Evolutionary conservation across 495 filamentous ascomycete genomes (phyloP).

Genomic region (Penicillium crystallinum): DNA sequence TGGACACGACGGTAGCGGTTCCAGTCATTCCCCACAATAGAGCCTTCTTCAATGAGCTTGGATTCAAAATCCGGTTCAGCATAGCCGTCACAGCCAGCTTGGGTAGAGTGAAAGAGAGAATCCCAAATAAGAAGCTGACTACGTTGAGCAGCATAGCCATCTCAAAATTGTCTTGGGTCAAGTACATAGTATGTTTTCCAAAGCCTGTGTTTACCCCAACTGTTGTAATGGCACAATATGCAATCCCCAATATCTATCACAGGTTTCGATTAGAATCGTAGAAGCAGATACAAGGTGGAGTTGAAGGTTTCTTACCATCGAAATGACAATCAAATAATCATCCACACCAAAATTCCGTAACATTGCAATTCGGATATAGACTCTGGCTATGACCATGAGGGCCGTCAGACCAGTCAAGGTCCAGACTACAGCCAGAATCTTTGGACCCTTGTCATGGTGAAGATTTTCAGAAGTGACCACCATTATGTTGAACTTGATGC

Average conservation of each 20-base stretch:
- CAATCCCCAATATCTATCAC: constrained; percentile 13
- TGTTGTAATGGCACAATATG: constrained; percentile 19
- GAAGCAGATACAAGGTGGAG: neutral
- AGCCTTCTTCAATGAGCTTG: constrained; percentile 13
- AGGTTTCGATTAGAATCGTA: neutral
- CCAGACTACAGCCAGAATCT: constrained; percentile 41
- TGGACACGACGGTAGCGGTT: constrained; percentile 9
- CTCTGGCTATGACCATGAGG: constrained; percentile 32
- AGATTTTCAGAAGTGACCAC: constrained; percentile 3
- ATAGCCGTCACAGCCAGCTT: constrained; percentile 27
- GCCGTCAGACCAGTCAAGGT: constrained; percentile 28
- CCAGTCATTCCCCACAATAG: constrained; percentile 16
- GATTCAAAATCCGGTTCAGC: constrained; percentile 24
- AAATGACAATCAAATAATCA: constrained; percentile 45
- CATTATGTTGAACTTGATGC: constrained; percentile 1
- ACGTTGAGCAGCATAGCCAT: constrained; percentile 19
- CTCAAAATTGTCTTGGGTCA: constrained; percentile 9
- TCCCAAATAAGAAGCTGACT: constrained; percentile 22
- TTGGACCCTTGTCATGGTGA: constrained; percentile 31
- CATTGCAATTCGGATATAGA: constrained; percentile 43
- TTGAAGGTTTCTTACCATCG: constrained; percentile 28
- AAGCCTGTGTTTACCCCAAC: constrained; percentile 14
- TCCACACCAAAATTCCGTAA: constrained; percentile 43
- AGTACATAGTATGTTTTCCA: constrained; percentile 14
- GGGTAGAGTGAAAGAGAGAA: constrained; percentile 24